These are phyloP conservation scores for Suhomyces prunicola DNA, from an alignment of 805 yeast genomes.

Conservation along the genomic window DNA sequence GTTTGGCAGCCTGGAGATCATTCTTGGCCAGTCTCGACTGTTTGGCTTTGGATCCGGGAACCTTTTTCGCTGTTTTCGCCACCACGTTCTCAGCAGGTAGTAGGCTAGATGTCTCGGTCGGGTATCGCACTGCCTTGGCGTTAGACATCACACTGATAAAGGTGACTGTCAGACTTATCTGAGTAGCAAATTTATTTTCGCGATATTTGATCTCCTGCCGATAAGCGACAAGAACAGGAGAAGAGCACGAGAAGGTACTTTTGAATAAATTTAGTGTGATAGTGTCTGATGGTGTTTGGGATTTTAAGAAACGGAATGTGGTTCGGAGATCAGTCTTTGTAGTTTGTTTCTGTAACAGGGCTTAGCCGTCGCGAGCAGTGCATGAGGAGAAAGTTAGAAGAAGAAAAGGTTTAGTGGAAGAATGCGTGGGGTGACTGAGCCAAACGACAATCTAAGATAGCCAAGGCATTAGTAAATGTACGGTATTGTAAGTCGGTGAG, in stretches of 20 bases:
- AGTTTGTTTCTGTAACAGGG: background rate
- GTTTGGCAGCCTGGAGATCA: slow-evolving; percentile 34
- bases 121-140: background rate
- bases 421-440: too few species aligned
- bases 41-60: background rate
- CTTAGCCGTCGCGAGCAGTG: background rate
- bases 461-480: background rate
- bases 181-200: background rate
- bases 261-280: too few species aligned
- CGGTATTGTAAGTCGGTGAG: too few species aligned
- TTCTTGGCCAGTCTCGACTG: background rate
- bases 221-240: background rate
- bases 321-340: background rate
- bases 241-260: too few species aligned
- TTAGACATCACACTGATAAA: background rate
- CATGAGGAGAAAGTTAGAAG: background rate
- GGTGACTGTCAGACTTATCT: background rate
- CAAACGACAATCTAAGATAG: too few species aligned
- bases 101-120: slow-evolving; percentile 2
- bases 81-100: background rate
- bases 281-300: background rate
- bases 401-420: too few species aligned
- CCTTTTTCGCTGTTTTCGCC: background rate
- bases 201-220: background rate
- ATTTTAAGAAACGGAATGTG: background rate